These are phyloP conservation scores for Nakazawaea populi DNA, from an alignment of 805 yeast genomes.

Conservation along the genomic window DNA sequence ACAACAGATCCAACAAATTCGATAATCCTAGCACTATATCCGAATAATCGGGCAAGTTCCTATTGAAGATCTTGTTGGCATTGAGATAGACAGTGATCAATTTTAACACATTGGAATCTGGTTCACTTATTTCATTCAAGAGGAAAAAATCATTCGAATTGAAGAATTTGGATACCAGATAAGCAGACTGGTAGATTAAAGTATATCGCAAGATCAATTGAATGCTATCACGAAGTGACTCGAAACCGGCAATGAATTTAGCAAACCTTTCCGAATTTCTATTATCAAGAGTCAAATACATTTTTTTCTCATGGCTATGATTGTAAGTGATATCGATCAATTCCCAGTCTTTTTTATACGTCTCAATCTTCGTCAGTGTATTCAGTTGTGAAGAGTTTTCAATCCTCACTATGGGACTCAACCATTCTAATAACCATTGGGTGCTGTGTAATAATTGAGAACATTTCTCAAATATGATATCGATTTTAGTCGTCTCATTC, in stretches of 20 bases:
- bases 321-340: conserved; percentile 15
- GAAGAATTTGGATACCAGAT: conserved; percentile 44
- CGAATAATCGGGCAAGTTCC: background rate
- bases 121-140: conserved; percentile 42
- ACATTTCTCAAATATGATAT: conserved; percentile 28
- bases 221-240: conserved; percentile 29
- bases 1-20: conserved; percentile 40
- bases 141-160: conserved; percentile 41
- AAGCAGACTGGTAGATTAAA: conserved; percentile 45
- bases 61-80: conserved; percentile 33
- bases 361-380: conserved; percentile 14
- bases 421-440: conserved; percentile 54
- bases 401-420: conserved; percentile 44
- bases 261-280: conserved; percentile 30
- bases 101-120: conserved; percentile 43
- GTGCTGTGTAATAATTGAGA: conserved; percentile 49
- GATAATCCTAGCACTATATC: conserved; percentile 44
- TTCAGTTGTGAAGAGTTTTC: conserved; percentile 18
- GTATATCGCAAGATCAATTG: conserved; percentile 51
- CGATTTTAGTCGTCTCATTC: conserved; percentile 22
- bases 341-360: conserved; percentile 25
- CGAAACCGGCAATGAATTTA: conserved; percentile 26
- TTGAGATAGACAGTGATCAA: conserved; percentile 44
- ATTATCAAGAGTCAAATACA: conserved; percentile 21
- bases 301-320: conserved; percentile 4